Evolutionary conservation across 306 rosid species (phyloP).

Genomic region (Citrullus amarus): DNA sequence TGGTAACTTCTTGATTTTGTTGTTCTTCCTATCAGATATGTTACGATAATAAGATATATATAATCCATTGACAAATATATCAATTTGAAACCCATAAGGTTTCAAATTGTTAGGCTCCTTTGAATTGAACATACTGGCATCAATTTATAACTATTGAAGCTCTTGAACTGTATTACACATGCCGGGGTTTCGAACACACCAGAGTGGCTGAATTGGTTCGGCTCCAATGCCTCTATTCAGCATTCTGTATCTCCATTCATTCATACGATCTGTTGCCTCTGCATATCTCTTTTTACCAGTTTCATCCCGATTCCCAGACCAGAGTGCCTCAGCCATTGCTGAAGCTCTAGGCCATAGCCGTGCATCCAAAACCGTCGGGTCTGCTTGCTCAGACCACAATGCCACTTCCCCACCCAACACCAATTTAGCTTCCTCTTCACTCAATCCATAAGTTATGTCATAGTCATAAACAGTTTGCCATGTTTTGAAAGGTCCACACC

Average conservation of each 20-base stretch:
- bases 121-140: not conserved
- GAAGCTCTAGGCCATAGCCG: constrained; percentile 80
- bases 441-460: constrained; percentile 56
- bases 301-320: constrained; percentile 74
- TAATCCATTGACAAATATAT: not conserved
- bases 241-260: constrained; percentile 79
- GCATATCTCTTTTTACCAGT: constrained; percentile 48
- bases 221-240: constrained; percentile 66
- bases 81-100: not conserved
- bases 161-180: constrained; percentile 52
- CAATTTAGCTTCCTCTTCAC: constrained; percentile 48
- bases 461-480: constrained; percentile 77
- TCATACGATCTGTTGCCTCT: constrained; percentile 68
- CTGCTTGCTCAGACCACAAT: constrained; percentile 84
- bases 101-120: not conserved
- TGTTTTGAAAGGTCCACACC: constrained; percentile 87
- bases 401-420: constrained; percentile 95
- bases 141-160: constrained; percentile 2
- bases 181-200: constrained; percentile 74
- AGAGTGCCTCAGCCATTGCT: constrained; percentile 65
- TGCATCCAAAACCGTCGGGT: constrained; percentile 50
- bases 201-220: constrained; percentile 89
- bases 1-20: not conserved
- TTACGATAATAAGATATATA: not conserved
- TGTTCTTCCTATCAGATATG: not conserved